Percentiles rank a stretch among this genome's conserved stretches.
Conservation (phyloP, 352 stramenopile species). For the Globisporangium paddicum region DNA sequence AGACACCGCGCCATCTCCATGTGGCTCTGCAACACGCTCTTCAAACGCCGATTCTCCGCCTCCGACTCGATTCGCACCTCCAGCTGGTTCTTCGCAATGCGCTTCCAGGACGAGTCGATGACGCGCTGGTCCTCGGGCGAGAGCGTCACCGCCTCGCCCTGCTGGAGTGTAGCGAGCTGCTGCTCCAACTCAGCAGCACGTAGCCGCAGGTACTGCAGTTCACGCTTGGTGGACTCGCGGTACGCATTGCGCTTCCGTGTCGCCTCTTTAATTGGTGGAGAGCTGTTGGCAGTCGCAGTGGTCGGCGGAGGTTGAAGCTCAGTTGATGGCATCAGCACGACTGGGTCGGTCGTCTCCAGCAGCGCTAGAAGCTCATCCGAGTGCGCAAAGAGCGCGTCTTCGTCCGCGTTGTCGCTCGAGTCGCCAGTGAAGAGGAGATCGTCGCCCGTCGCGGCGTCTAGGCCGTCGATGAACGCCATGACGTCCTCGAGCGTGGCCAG, state of each 20-base stretch:
- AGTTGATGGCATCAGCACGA: not conserved
- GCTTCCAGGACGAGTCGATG: constrained; percentile 10
- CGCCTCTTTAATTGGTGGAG: not conserved
- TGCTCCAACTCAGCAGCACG: constrained; percentile 26
- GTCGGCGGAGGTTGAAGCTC: not conserved
- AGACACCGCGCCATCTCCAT: constrained; percentile 3
- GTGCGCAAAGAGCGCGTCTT: not conserved
- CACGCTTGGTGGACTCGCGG: constrained; percentile 27
- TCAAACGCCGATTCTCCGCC: constrained; percentile 7
- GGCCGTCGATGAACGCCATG: constrained; percentile 10
- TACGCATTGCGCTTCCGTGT: constrained; percentile 25
- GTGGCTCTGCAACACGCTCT: not conserved
- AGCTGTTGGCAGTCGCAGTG: not conserved
- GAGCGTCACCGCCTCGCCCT: not conserved
- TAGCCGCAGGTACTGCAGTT: constrained; percentile 25
- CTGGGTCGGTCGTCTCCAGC: not conserved
- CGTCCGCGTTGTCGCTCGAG: not conserved
- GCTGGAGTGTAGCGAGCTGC: constrained; percentile 22
- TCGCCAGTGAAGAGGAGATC: not conserved
- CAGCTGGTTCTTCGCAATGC: constrained; percentile 3
- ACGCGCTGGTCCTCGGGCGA: constrained; percentile 1
- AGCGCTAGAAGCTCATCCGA: not conserved
- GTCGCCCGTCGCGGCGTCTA: not conserved
- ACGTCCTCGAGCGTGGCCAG: not conserved
- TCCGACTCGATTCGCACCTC: constrained; percentile 1